phyloP scores from a whole-genome alignment of 352 stramenopile species.

The Phytophthora meadii region DNA sequence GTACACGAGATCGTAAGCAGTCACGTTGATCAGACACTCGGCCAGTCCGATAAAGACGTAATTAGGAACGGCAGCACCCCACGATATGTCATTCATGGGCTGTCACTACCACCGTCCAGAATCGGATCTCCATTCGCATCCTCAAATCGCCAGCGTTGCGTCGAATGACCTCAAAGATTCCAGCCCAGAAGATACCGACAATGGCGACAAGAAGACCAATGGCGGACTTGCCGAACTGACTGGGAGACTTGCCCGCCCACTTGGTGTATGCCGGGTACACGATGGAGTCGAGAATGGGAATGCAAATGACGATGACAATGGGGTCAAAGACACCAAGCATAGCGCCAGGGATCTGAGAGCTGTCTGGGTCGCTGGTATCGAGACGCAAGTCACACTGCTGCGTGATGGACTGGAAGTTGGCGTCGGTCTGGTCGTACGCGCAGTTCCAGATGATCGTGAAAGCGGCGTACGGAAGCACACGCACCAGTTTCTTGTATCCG shows the following conservation, averaged over 20 bases:
- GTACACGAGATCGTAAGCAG: constrained; percentile 70
- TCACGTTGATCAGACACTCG: constrained; percentile 73
- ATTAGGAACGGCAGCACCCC: constrained; percentile 54
- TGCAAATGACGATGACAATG: constrained; percentile 47
- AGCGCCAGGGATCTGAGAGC: constrained; percentile 59
- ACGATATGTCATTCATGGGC: constrained; percentile 70
- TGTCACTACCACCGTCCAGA: constrained; percentile 47
- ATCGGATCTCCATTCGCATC: constrained; percentile 44
- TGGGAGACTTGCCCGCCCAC: constrained; percentile 32
- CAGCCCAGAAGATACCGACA: constrained; percentile 47
- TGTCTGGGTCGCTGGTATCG: constrained; percentile 40
- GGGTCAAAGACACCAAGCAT: constrained; percentile 63
- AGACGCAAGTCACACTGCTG: constrained; percentile 73
- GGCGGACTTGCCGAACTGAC: constrained; percentile 44
- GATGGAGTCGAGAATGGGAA: constrained; percentile 46
- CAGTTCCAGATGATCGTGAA: constrained; percentile 74
- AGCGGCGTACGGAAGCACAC: constrained; percentile 54
- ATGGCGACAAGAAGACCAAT: constrained; percentile 39
- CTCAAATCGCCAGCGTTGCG: constrained; percentile 51
- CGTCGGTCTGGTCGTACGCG: constrained; percentile 69
- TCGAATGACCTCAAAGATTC: constrained; percentile 61
- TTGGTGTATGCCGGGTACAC: constrained; percentile 51
- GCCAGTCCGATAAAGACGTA: constrained; percentile 67
- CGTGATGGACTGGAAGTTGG: constrained; percentile 55
- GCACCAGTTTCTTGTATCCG: constrained; percentile 57